Conservation (phyloP, 768 basidiomycete genomes). For the Podaxis mareebaensis region DNA sequence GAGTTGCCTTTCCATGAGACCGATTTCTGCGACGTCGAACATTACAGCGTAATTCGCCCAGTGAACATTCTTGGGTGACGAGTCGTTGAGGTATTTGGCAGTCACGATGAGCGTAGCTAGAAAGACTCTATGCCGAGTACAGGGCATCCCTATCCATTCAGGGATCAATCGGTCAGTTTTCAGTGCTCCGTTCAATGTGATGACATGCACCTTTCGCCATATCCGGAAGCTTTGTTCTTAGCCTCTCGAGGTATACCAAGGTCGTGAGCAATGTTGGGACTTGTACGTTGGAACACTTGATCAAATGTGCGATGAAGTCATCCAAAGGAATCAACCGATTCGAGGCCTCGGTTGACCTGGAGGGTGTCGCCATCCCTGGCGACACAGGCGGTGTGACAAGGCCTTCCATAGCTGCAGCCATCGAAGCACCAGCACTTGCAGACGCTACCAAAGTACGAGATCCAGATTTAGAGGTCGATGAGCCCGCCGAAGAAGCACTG, state of each 20-base stretch:
- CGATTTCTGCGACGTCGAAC: constrained; percentile 81
- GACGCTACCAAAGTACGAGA: neutral
- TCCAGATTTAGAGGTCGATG: constrained; percentile 7
- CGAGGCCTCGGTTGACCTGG: neutral
- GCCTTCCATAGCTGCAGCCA: constrained; percentile 23
- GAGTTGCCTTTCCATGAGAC: constrained; percentile 97
- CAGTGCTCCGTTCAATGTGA: constrained; percentile 8
- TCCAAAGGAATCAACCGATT: constrained; percentile 59
- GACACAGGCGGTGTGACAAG: constrained; percentile 63
- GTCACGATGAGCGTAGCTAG: constrained; percentile 94
- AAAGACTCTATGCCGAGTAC: constrained; percentile 94
- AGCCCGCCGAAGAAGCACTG: constrained; percentile 37
- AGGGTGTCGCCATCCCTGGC: neutral
- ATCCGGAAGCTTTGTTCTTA: constrained; percentile 75
- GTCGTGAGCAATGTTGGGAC: constrained; percentile 89
- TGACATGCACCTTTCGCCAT: constrained; percentile 77
- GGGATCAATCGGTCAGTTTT: neutral
- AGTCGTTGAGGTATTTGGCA: constrained; percentile 96
- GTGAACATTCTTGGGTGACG: constrained; percentile 93
- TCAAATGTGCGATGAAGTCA: constrained; percentile 81
- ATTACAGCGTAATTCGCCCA: constrained; percentile 80
- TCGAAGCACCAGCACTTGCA: neutral
- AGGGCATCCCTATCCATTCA: constrained; percentile 64
- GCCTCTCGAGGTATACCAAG: constrained; percentile 87
- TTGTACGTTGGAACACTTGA: constrained; percentile 83